These are phyloP conservation scores for Glycine soja DNA, from an alignment of 306 rosid species.

Conservation along the genomic window DNA sequence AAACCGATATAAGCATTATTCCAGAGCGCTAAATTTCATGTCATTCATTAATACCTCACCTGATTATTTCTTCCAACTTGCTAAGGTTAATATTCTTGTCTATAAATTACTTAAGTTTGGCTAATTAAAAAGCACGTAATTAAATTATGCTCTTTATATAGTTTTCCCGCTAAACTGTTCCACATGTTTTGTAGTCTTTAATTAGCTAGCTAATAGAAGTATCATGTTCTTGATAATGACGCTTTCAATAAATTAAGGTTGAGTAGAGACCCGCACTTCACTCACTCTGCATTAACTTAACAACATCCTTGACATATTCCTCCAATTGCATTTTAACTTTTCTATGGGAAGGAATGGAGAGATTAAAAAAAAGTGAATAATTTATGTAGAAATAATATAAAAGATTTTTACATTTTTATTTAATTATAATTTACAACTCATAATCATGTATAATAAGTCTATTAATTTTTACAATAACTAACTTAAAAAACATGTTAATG, in stretches of 20 bases:
- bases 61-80: conserved; percentile 31
- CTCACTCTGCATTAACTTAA: not conserved
- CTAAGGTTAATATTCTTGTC: not conserved
- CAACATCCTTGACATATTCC: conserved; percentile 2
- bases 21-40: conserved; percentile 44
- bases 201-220: not conserved
- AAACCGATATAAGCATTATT: conserved; percentile 13
- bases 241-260: conserved; percentile 21
- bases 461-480: no score
- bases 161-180: conserved; percentile 20
- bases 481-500: no score
- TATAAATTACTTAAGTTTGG: not conserved
- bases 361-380: not conserved
- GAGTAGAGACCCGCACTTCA: conserved; percentile 25
- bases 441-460: no score
- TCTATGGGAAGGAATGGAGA: conserved; percentile 4
- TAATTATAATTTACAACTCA: no score
- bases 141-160: not conserved
- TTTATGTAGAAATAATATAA: no score
- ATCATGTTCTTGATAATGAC: conserved; percentile 38
- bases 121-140: not conserved
- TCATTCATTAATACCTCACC: conserved; percentile 43
- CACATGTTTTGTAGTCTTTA: conserved; percentile 24
- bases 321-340: conserved; percentile 24
- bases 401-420: no score